Evolutionary conservation across 139 green algal genomes (phyloP).

Genomic region (Gonium pectorale): DNA sequence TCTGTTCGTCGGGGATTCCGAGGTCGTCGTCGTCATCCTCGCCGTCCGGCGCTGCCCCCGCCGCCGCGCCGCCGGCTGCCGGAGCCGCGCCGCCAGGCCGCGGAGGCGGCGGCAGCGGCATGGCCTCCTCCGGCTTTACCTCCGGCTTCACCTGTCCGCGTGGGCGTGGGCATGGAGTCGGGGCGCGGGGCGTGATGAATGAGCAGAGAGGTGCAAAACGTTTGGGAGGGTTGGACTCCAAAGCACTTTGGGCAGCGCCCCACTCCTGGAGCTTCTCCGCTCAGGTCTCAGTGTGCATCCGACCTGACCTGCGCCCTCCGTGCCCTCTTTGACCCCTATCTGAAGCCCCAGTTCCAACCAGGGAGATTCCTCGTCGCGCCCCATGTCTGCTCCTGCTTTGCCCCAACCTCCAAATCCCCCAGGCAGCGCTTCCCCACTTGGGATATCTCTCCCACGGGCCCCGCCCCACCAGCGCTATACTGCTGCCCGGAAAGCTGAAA

Average conservation of each 20-base stretch:
- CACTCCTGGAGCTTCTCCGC: no score
- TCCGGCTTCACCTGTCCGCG: conserved; percentile 1
- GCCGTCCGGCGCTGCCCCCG: conserved; percentile 7
- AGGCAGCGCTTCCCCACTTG: no score
- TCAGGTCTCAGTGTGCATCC: no score
- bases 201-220: background rate
- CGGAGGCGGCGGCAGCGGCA: conserved; percentile 55
- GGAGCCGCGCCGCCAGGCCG: background rate
- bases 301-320: no score
- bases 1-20: conserved; percentile 72
- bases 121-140: conserved; percentile 47
- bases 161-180: background rate
- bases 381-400: no score
- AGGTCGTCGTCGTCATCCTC: conserved; percentile 58
- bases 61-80: conserved; percentile 5
- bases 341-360: no score
- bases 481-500: conserved; percentile 42
- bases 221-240: no score
- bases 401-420: no score
- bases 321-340: no score
- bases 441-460: no score
- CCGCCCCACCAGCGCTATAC: conserved; percentile 33
- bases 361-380: no score
- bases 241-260: no score
- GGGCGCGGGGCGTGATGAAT: background rate